These are phyloP conservation scores for Lagenidium giganteum DNA, from an alignment of 352 stramenopile genomes.

Conservation along the genomic window DNA sequence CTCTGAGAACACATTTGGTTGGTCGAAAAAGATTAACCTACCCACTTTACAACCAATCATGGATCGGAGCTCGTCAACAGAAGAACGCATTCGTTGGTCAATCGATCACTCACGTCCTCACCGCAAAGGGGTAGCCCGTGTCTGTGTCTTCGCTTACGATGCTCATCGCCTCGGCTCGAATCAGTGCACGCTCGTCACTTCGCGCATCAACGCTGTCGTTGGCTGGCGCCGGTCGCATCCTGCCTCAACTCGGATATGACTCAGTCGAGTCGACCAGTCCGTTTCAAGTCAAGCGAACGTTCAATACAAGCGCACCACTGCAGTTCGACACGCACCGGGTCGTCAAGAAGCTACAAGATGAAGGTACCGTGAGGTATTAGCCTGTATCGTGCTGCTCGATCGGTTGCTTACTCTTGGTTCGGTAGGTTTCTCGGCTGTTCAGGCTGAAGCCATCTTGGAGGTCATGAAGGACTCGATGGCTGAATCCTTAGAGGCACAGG, in stretches of 20 bases:
- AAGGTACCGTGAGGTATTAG: slow-evolving; percentile 28
- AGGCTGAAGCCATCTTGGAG: slow-evolving; percentile 75
- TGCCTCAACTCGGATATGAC: too few relatives aligned
- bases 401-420: not conserved
- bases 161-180: too few relatives aligned
- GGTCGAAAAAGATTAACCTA: too few relatives aligned
- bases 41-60: too few relatives aligned
- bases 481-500: slow-evolving; percentile 68
- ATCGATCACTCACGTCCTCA: too few relatives aligned
- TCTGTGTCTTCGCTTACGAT: too few relatives aligned
- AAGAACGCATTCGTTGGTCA: too few relatives aligned
- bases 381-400: not conserved
- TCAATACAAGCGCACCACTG: slow-evolving; percentile 15
- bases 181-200: not conserved
- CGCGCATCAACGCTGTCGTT: too few relatives aligned
- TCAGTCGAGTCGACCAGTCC: not conserved
- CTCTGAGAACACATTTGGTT: too few relatives aligned
- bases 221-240: too few relatives aligned
- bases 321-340: slow-evolving; percentile 62
- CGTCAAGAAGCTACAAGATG: slow-evolving; percentile 63
- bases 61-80: too few relatives aligned
- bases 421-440: slow-evolving; percentile 58
- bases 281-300: not conserved
- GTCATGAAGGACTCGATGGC: slow-evolving; percentile 82
- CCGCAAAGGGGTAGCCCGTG: too few relatives aligned